These are phyloP conservation scores for Recurvomyces mirabilis DNA, from an alignment of 495 filamentous ascomycete genomes.

Conservation along the genomic window DNA sequence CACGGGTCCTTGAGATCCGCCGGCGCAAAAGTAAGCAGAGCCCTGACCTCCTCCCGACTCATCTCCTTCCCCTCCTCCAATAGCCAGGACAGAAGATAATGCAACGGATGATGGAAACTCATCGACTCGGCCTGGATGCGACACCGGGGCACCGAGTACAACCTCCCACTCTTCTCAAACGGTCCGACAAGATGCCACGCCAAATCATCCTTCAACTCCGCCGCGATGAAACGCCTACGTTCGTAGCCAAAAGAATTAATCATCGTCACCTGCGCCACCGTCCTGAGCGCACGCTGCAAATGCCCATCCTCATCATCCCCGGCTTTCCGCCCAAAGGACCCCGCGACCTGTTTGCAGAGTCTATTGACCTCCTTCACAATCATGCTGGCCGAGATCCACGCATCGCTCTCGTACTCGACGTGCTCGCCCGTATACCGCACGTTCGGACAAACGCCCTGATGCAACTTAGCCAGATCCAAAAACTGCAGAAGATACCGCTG, in stretches of 20 bases:
- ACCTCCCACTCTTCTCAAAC: constrained; percentile 40
- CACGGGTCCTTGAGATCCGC: constrained; percentile 49
- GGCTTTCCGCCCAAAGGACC: constrained; percentile 60
- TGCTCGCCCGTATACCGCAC: constrained; percentile 84
- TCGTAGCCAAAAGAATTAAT: constrained; percentile 83
- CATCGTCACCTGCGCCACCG: constrained; percentile 65
- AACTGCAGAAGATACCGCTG: constrained; percentile 85
- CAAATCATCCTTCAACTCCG: constrained; percentile 76
- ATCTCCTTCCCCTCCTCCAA: constrained; percentile 79
- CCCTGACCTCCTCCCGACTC: constrained; percentile 49
- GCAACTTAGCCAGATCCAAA: constrained; percentile 85
- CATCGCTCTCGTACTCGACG: constrained; percentile 94
- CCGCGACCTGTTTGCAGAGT: constrained; percentile 75
- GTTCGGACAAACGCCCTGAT: constrained; percentile 95
- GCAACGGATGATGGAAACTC: constrained; percentile 94
- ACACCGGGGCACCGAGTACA: constrained; percentile 63
- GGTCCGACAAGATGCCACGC: constrained; percentile 68
- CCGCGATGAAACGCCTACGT: constrained; percentile 69
- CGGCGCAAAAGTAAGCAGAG: constrained; percentile 50
- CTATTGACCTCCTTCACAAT: constrained; percentile 91
- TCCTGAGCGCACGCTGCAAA: constrained; percentile 61
- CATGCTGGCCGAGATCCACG: constrained; percentile 92
- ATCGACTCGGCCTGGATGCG: constrained; percentile 78
- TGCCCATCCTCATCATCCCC: constrained; percentile 43
- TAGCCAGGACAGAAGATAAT: constrained; percentile 96